These are phyloP conservation scores for Neonectria faginata DNA, from an alignment of 2,329 filamentous ascomycete genomes.

Conservation along the genomic window DNA sequence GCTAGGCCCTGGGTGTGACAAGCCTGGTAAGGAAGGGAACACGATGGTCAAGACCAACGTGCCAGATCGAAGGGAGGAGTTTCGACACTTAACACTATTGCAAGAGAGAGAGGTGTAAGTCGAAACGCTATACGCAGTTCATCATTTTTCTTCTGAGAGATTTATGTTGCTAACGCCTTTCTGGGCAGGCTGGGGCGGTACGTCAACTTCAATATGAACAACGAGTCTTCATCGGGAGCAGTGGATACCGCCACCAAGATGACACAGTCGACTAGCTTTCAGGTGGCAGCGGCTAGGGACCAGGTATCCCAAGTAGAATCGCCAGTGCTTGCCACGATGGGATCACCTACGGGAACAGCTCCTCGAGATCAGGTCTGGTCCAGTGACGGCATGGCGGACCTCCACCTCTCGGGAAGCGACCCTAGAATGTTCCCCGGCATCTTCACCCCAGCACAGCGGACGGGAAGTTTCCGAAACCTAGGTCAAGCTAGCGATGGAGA, in stretches of 20 bases:
- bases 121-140: not conserved
- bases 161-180: conserved; percentile 16
- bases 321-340: conserved; percentile 29
- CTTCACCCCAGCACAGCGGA: conserved; percentile 63
- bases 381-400: conserved; percentile 55
- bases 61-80: conserved; percentile 90
- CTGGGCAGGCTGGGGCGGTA: conserved; percentile 57
- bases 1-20: conserved; percentile 82
- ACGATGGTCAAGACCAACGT: conserved; percentile 97
- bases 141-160: not conserved
- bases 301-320: conserved; percentile 27
- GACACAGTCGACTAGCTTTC: conserved; percentile 34
- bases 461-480: conserved; percentile 54
- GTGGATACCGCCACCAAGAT: conserved; percentile 30
- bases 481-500: conserved; percentile 42
- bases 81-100: conserved; percentile 85
- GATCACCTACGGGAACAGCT: conserved; percentile 40
- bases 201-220: conserved; percentile 50
- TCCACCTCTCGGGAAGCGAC: conserved; percentile 68
- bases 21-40: conserved; percentile 86
- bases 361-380: conserved; percentile 52
- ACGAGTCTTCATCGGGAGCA: conserved; percentile 32
- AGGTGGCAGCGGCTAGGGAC: conserved; percentile 15
- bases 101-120: conserved; percentile 88
- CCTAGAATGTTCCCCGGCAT: conserved; percentile 80